These are phyloP conservation scores for Fusarium sp. DNA, from an alignment of 2,329 filamentous ascomycete genomes.

Conservation along the genomic window DNA sequence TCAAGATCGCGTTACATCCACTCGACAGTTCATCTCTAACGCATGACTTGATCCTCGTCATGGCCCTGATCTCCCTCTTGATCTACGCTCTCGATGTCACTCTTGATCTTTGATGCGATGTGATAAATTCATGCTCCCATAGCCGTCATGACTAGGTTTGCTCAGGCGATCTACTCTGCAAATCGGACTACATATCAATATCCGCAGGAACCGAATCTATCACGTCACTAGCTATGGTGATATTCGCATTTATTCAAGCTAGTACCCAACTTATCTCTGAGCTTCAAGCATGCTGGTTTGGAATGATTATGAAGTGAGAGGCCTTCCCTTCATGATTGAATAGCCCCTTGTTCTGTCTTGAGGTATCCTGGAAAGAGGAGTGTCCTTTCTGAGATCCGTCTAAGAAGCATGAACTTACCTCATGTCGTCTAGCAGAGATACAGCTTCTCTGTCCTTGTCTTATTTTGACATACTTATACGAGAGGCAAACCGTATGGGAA, in stretches of 20 bases:
- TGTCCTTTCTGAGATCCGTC: neutral
- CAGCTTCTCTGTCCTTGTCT: neutral
- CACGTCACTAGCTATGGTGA: neutral
- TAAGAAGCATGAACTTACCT: neutral
- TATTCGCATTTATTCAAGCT: neutral
- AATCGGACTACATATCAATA: neutral
- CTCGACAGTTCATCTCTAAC: conserved; percentile 24
- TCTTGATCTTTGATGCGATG: neutral
- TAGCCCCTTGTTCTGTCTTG: neutral
- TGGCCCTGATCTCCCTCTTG: conserved; percentile 4
- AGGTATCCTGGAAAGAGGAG: neutral
- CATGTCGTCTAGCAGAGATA: neutral
- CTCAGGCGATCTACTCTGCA: neutral
- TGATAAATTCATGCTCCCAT: neutral
- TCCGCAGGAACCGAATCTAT: neutral
- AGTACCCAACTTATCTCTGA: neutral
- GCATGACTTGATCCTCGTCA: conserved; percentile 9
- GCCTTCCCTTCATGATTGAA: neutral
- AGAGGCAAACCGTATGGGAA: neutral
- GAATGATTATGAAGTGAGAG: neutral
- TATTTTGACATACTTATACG: neutral
- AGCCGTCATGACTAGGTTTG: neutral
- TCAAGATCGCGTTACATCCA: conserved; percentile 28
- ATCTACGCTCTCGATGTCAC: neutral
- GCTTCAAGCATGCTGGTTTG: neutral